A percentile compares a stretch with the other conserved stretches of the same genome.
Evolutionary conservation across 129 eudicot species (phyloP).

Genomic region (Deinandra increscens): DNA sequence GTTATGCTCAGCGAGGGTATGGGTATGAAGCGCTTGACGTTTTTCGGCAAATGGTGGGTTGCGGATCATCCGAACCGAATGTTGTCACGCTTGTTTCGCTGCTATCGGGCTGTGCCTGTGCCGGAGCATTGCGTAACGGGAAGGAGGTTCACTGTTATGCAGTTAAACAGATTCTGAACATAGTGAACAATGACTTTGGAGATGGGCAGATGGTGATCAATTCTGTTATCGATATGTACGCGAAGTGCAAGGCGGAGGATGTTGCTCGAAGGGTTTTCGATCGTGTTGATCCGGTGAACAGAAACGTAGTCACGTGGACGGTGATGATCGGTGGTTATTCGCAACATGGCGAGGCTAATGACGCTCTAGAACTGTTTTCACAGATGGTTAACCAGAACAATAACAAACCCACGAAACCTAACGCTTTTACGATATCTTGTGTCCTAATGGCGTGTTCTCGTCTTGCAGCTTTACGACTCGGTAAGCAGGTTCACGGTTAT

Average conservation of each 20-base stretch:
- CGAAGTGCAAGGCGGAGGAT: conserved; percentile 54
- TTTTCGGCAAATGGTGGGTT: conserved; percentile 57
- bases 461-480: conserved; percentile 55
- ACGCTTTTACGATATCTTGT: conserved; percentile 75
- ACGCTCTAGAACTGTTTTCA: conserved; percentile 58
- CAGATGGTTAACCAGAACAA: conserved; percentile 44
- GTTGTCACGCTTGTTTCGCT: conserved; percentile 74
- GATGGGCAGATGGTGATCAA: conserved; percentile 76
- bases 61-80: conserved; percentile 59
- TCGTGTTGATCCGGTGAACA: conserved; percentile 31
- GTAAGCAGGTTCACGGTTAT: conserved; percentile 65
- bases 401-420: conserved; percentile 42
- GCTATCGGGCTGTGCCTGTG: conserved; percentile 70
- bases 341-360: conserved; percentile 61
- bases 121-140: conserved; percentile 55
- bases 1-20: conserved; percentile 72
- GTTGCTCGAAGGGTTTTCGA: conserved; percentile 55
- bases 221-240: conserved; percentile 83
- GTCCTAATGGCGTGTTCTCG: conserved; percentile 84
- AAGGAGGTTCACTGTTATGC: conserved; percentile 68
- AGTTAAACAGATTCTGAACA: conserved; percentile 47
- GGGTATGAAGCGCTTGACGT: conserved; percentile 66
- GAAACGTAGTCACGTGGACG: conserved; percentile 89
- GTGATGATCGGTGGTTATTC: conserved; percentile 72
- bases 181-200: conserved; percentile 36